Evolutionary conservation across 148 eudicot species (phyloP), one percentile per base, ranked within the genome.

Genomic region (Suaeda aralocaspica): DNA sequence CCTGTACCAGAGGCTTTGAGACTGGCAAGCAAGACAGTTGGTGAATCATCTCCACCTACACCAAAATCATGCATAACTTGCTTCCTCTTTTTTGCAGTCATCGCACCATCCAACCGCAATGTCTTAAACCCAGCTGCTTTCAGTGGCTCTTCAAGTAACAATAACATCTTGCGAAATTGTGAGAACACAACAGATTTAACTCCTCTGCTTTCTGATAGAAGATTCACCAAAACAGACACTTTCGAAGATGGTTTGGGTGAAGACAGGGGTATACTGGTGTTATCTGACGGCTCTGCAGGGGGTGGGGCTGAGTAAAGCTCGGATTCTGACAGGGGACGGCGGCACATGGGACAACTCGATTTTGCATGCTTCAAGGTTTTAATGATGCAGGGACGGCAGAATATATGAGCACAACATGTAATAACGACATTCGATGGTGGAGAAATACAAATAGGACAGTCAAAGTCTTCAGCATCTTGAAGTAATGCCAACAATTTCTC

Each of bases 361-460:
- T 83, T 94, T 26, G 84, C 67, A 45, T 75, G 86, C 68, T 85
- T 87, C 52, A 94, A 58, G 30, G 97, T 89, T 69, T 87, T 88
- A 11, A 84, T 67, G 65, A 94, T 94, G 92, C 98, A 94, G 59
- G 83, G 52, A 55, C 81, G 82, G 76, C 98, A 94, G 68, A 87
- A 91, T 61, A 94, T 84, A 60, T 94, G 98, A n/a, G 92, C 91
- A 77, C 98, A 94, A 29, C 80, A 62, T 11, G 98, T 94, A 25
- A 94, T 94, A 29, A 94, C 81, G 11, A 79, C 74, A 64, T 94
- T 78, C 1, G 86, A 80, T n/a, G 98, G 98, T 18, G 92, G 89
- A 74, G 86, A 84, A 15, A 91, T 89, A 71, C 98, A 94, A 68
- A 94, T 91, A 42, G 97, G 97, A 78, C 98, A 94, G 82, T 94